These are phyloP conservation scores for Phylloporus gajari DNA, from an alignment of 1,284 basidiomycete species.

Conservation along the genomic window DNA sequence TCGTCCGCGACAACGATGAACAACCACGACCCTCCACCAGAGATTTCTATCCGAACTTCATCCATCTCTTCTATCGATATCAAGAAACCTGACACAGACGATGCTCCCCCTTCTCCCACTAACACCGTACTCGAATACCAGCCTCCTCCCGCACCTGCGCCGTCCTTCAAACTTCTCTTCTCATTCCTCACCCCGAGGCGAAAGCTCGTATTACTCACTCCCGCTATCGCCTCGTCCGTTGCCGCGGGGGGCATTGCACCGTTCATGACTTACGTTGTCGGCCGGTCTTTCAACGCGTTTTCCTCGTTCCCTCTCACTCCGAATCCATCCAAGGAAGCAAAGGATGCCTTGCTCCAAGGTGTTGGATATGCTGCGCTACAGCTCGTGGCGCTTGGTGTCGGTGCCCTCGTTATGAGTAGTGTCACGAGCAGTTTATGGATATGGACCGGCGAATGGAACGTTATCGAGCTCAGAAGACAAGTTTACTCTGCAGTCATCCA, in stretches of 20 bases:
- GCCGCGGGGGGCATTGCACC: slow-evolving; percentile 84
- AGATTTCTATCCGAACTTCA: slow-evolving; percentile 31
- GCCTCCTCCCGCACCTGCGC: slow-evolving; percentile 34
- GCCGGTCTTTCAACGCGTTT: slow-evolving; percentile 87
- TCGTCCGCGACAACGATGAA: slow-evolving; percentile 46
- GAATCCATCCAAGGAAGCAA: slow-evolving; percentile 58
- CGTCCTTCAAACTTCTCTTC: slow-evolving; percentile 66
- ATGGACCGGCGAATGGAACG: slow-evolving; percentile 85
- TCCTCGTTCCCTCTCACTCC: slow-evolving; percentile 63
- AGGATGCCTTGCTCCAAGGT: slow-evolving; percentile 65
- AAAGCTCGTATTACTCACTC: slow-evolving; percentile 68
- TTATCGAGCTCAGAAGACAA: slow-evolving; percentile 71
- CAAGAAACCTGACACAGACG: slow-evolving; percentile 24
- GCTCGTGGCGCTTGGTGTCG: slow-evolving; percentile 77
- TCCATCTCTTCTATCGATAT: slow-evolving; percentile 34
- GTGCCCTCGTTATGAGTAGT: slow-evolving; percentile 78
- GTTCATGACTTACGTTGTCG: slow-evolving; percentile 93
- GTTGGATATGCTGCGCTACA: slow-evolving; percentile 74
- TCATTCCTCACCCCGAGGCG: slow-evolving; percentile 61
- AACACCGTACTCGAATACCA: slow-evolving; percentile 25
- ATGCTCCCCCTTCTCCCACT: slow-evolving; percentile 20
- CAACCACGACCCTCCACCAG: slow-evolving; percentile 40
- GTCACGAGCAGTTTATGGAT: slow-evolving; percentile 87
- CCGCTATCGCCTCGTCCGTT: slow-evolving; percentile 77
- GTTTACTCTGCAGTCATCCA: slow-evolving; percentile 78